phyloP scores from a whole-genome alignment of 2,329 filamentous ascomycete genomes.

The Trichoderma aggressivum region DNA sequence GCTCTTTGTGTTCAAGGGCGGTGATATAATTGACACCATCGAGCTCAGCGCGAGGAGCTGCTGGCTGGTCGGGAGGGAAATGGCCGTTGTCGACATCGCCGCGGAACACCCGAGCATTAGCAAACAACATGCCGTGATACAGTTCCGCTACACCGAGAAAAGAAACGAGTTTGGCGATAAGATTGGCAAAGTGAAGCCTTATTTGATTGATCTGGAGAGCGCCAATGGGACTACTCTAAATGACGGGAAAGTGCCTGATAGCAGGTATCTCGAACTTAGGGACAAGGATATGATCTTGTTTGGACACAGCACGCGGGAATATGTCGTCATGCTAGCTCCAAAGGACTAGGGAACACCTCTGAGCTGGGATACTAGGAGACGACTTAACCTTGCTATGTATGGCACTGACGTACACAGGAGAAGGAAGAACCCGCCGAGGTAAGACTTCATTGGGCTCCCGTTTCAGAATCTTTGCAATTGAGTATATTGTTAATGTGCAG shows the following conservation, averaged over 20 bases:
- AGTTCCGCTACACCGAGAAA: conserved; percentile 83
- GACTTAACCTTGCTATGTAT: not conserved
- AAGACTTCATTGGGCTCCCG: not conserved
- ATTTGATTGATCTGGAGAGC: conserved; percentile 89
- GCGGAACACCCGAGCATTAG: conserved; percentile 90
- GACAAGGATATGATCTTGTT: conserved; percentile 89
- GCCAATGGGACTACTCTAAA: conserved; percentile 88
- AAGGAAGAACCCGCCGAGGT: not conserved
- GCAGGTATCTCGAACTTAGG: conserved; percentile 79
- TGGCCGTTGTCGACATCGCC: conserved; percentile 73
- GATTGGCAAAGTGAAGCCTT: conserved; percentile 75
- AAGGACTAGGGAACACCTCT: conserved; percentile 33
- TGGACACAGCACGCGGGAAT: conserved; percentile 84
- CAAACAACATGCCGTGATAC: conserved; percentile 92
- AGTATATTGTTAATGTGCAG: not conserved
- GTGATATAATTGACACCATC: conserved; percentile 76
- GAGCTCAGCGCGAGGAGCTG: conserved; percentile 74
- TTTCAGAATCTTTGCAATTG: not conserved
- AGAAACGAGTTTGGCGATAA: conserved; percentile 85
- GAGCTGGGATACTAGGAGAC: not conserved
- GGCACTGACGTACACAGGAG: not conserved
- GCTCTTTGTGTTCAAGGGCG: conserved; percentile 86
- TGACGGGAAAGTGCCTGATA: conserved; percentile 66
- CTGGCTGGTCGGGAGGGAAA: conserved; percentile 85
- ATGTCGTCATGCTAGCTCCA: conserved; percentile 82